A percentile compares a stretch with the other conserved stretches of the same genome.
phyloP scores from a whole-genome alignment of 352 stramenopile species.

The Pythium aristosporum region DNA sequence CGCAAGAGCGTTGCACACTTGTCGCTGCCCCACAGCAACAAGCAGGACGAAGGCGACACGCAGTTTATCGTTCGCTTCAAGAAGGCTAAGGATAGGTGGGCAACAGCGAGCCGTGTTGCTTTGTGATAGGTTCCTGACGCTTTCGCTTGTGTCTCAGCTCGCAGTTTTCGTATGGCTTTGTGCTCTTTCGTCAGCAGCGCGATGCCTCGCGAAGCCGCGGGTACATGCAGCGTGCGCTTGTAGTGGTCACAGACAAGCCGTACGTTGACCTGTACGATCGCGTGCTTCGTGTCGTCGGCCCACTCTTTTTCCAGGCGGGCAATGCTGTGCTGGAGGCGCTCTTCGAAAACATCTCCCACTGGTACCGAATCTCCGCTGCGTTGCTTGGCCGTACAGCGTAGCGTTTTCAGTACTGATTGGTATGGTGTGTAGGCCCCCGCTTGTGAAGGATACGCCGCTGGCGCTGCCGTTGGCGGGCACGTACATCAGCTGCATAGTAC shows the following conservation, averaged over 20 bases:
- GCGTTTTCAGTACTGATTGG: neutral
- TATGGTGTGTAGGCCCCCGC: constrained; percentile 40
- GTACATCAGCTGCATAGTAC: constrained; percentile 74
- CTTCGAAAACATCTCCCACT: constrained; percentile 69
- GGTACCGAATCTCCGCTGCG: constrained; percentile 28
- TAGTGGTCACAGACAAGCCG: constrained; percentile 67
- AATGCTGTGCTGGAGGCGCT: constrained; percentile 64
- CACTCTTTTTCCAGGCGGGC: constrained; percentile 78
- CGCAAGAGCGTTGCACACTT: constrained; percentile 73
- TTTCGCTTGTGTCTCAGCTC: constrained; percentile 12
- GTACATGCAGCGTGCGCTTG: constrained; percentile 86
- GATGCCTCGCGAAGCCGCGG: constrained; percentile 63
- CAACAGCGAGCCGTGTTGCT: neutral
- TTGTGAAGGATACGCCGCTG: constrained; percentile 45
- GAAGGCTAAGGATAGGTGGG: constrained; percentile 35
- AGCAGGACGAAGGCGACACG: constrained; percentile 83
- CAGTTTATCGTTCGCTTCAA: constrained; percentile 81
- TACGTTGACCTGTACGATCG: constrained; percentile 82
- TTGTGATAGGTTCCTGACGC: too few relatives aligned
- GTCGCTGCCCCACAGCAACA: constrained; percentile 85
- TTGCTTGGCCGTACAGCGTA: neutral
- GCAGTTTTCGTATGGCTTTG: constrained; percentile 74
- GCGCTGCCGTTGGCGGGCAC: constrained; percentile 71
- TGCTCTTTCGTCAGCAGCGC: constrained; percentile 83
- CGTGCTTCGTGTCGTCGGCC: constrained; percentile 62